Conservation (phyloP, 371 early-diverging fungal species). For the Nematocida displodere region DNA sequence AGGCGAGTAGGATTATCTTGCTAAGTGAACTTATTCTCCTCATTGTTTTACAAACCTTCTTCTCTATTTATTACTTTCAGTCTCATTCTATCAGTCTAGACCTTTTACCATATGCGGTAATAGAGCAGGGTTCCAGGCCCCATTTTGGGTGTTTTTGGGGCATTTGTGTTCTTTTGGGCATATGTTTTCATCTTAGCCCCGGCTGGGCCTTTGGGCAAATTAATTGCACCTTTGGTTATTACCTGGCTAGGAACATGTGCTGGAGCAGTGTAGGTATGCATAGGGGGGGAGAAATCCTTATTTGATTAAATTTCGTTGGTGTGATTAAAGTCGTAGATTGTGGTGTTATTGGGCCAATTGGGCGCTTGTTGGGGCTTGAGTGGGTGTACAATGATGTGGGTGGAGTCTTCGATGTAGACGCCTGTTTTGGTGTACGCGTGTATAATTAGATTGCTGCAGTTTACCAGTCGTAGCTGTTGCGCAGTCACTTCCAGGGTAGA, state of each 20-base stretch:
- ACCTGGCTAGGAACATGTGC: too few species aligned
- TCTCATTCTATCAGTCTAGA: constrained; percentile 32
- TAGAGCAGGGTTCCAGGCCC: background rate
- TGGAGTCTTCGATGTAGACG: constrained; percentile 28
- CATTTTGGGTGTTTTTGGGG: background rate
- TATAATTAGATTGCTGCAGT: constrained; percentile 8
- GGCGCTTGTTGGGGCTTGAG: background rate
- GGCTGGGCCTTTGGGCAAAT: too few species aligned
- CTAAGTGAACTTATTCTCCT: constrained; percentile 21
- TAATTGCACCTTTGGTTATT: too few species aligned
- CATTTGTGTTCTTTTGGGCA: background rate
- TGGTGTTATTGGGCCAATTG: background rate
- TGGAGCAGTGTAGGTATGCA: too few species aligned
- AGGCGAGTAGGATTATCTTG: constrained; percentile 19
- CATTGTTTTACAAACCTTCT: constrained; percentile 13
- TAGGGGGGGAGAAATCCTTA: background rate
- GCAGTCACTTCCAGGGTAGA: constrained; percentile 14
- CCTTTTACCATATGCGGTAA: constrained; percentile 19
- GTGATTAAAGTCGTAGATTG: constrained; percentile 22
- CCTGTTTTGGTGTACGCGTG: constrained; percentile 44
- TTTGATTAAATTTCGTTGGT: background rate
- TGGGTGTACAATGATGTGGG: background rate
- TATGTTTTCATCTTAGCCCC: too few species aligned
- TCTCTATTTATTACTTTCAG: constrained; percentile 45
- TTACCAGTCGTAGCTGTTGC: constrained; percentile 5